These are phyloP conservation scores for Panaeolus cyanescens DNA, from an alignment of 768 basidiomycete genomes.

Conservation along the genomic window DNA sequence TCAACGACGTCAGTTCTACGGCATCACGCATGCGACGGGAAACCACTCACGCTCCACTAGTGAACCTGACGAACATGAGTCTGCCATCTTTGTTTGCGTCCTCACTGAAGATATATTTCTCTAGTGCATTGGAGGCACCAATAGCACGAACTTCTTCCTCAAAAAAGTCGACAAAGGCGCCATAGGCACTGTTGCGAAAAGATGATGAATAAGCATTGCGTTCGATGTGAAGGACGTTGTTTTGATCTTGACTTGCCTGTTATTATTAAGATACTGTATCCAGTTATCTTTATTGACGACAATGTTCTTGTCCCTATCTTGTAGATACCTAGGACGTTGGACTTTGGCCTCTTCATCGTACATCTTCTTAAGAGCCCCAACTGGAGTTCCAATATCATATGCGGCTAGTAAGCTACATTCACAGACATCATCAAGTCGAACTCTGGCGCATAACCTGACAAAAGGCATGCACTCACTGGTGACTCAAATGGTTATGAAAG, in stretches of 20 bases:
- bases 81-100: constrained; percentile 33
- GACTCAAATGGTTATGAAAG: constrained; percentile 61
- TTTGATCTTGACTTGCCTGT: no score
- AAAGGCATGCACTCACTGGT: constrained; percentile 45
- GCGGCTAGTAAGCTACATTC: constrained; percentile 48
- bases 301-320: constrained; percentile 34
- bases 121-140: constrained; percentile 42
- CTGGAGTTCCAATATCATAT: constrained; percentile 55
- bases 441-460: background rate
- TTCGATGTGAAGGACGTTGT: no score
- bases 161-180: constrained; percentile 40
- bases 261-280: constrained; percentile 49
- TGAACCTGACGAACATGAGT: constrained; percentile 36
- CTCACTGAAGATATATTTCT: constrained; percentile 47
- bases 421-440: background rate
- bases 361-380: constrained; percentile 47
- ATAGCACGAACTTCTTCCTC: constrained; percentile 33
- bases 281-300: constrained; percentile 48
- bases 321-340: constrained; percentile 41
- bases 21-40: background rate
- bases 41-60: constrained; percentile 34
- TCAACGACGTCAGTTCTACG: background rate
- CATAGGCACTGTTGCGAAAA: constrained; percentile 35
- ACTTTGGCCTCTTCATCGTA: constrained; percentile 41
- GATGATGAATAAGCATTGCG: no score